These are phyloP conservation scores for Corchorus olitorius DNA, from an alignment of 345 rosid genomes.

Conservation along the genomic window DNA sequence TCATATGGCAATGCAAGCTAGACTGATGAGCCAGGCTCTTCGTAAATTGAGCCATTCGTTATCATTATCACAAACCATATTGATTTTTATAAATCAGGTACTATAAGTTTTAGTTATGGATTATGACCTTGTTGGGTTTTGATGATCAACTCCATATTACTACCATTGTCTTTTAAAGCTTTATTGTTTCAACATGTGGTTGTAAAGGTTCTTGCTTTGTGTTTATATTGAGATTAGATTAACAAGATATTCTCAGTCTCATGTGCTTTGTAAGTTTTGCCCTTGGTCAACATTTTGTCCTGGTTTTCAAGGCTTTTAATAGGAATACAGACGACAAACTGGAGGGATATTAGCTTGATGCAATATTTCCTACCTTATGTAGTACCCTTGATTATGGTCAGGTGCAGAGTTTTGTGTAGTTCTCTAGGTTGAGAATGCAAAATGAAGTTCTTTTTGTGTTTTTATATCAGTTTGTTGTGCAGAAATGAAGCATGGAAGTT, in stretches of 20 bases:
- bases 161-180: not conserved
- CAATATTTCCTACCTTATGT: not conserved
- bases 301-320: not conserved
- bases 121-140: not conserved
- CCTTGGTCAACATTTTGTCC: not conserved
- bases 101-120: constrained; percentile 17
- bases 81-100: constrained; percentile 85
- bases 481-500: not conserved
- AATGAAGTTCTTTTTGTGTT: not conserved
- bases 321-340: not conserved
- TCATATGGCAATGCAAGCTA: constrained; percentile 99
- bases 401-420: not conserved
- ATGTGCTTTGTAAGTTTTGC: too few species aligned
- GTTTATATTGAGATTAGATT: too few species aligned
- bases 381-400: not conserved
- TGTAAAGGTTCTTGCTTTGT: not conserved
- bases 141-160: not conserved
- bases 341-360: not conserved
- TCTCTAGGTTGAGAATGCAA: not conserved
- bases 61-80: constrained; percentile 75
- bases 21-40: constrained; percentile 98
- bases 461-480: not conserved
- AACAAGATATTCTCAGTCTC: too few species aligned
- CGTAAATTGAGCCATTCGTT: constrained; percentile 95
- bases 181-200: not conserved